Conservation (phyloP, 108 stramenopile genomes). For the Cylindrotheca closterium region DNA sequence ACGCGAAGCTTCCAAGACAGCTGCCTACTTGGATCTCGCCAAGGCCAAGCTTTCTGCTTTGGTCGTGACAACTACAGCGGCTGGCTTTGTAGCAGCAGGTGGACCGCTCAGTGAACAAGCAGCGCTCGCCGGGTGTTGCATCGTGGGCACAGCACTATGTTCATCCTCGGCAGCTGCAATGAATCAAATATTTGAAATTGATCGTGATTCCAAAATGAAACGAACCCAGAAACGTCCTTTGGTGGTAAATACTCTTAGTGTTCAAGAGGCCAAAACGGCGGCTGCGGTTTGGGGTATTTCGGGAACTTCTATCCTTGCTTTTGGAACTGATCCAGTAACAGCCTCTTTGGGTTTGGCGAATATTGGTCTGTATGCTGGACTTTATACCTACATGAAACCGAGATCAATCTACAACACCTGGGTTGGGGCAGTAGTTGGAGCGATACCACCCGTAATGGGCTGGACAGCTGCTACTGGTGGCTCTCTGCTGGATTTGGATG, state of each 20-base stretch:
- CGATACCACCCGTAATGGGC: constrained; percentile 98
- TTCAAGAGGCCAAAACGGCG: constrained; percentile 60
- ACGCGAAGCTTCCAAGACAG: constrained; percentile 13
- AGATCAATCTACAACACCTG: constrained; percentile 92
- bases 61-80: constrained; percentile 89
- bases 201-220: constrained; percentile 87
- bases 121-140: constrained; percentile 57
- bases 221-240: constrained; percentile 91
- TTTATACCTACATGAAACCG: constrained; percentile 98
- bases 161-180: constrained; percentile 90
- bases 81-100: constrained; percentile 92
- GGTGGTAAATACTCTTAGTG: constrained; percentile 69
- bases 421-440: constrained; percentile 98
- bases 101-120: constrained; percentile 67
- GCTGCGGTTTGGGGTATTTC: constrained; percentile 69
- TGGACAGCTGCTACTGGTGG: constrained; percentile 92
- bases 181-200: constrained; percentile 91
- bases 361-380: constrained; percentile 91
- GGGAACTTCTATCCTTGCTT: constrained; percentile 70
- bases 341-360: constrained; percentile 89
- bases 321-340: constrained; percentile 91
- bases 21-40: constrained; percentile 63
- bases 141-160: constrained; percentile 90
- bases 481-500: constrained; percentile 63
- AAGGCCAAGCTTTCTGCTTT: constrained; percentile 83